phyloP scores from a whole-genome alignment of 768 basidiomycete species.

The Rubroboletus pulcherrimus region DNA sequence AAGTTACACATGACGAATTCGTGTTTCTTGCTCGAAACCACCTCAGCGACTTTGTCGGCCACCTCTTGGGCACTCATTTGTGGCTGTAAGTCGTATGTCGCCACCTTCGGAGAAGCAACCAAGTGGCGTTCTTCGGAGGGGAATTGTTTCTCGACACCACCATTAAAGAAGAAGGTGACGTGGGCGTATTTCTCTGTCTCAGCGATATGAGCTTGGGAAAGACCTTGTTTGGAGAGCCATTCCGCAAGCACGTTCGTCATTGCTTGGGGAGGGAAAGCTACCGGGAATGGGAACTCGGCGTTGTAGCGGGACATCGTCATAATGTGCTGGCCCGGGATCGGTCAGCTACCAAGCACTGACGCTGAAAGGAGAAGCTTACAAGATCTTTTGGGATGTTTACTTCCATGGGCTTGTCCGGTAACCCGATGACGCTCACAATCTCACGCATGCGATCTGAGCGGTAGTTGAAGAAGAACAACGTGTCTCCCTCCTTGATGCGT shows the following conservation, averaged over 20 bases:
- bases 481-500: conserved; percentile 82
- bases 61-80: conserved; percentile 87
- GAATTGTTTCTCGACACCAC: conserved; percentile 92
- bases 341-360: not conserved
- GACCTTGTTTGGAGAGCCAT: conserved; percentile 73
- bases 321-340: conserved; percentile 51
- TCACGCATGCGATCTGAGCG: conserved; percentile 96
- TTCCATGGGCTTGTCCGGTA: conserved; percentile 81
- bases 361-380: conserved; percentile 38
- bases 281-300: conserved; percentile 80
- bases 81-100: conserved; percentile 90
- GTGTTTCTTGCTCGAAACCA: conserved; percentile 62
- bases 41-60: conserved; percentile 88
- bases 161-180: conserved; percentile 98
- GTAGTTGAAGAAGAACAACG: conserved; percentile 96
- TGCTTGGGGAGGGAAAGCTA: conserved; percentile 89
- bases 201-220: conserved; percentile 89
- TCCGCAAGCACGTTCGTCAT: conserved; percentile 97
- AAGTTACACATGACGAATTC: conserved; percentile 99
- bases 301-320: conserved; percentile 96
- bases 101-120: conserved; percentile 90
- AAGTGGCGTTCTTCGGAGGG: conserved; percentile 76
- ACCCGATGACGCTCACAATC: conserved; percentile 75
- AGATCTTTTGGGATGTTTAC: conserved; percentile 77
- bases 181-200: conserved; percentile 99